phyloP scores from a whole-genome alignment of 768 basidiomycete genomes.

The Boletus vinaceobasis region DNA sequence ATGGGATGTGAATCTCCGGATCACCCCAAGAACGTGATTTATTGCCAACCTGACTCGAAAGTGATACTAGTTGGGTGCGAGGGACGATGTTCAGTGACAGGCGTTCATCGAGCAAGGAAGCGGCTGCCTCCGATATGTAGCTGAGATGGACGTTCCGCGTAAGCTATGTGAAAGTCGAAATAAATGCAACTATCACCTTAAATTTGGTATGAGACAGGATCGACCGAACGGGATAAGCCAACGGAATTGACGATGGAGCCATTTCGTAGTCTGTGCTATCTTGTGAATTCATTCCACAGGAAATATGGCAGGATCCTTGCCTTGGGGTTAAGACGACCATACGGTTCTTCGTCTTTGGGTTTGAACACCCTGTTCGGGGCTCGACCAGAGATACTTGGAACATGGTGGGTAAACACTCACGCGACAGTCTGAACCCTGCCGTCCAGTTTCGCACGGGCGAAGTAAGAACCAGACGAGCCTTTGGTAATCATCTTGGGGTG shows the following conservation, averaged over 20 bases:
- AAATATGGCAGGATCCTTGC: slow-evolving; percentile 30
- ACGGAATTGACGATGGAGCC: slow-evolving; percentile 83
- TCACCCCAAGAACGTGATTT: neutral
- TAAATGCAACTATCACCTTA: slow-evolving; percentile 49
- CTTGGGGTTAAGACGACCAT: slow-evolving; percentile 86
- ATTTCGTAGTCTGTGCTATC: slow-evolving; percentile 71
- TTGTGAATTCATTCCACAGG: neutral
- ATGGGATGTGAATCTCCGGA: neutral
- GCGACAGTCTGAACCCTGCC: slow-evolving; percentile 76
- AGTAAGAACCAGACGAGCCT: slow-evolving; percentile 89
- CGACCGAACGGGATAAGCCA: slow-evolving; percentile 92
- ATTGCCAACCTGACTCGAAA: slow-evolving; percentile 61
- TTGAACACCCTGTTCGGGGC: slow-evolving; percentile 69
- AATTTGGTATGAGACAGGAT: slow-evolving; percentile 83
- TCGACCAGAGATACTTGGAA: slow-evolving; percentile 2
- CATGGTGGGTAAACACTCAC: slow-evolving; percentile 40
- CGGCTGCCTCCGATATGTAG: slow-evolving; percentile 88
- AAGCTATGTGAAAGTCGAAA: neutral
- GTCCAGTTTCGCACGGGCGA: slow-evolving; percentile 80
- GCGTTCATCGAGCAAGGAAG: slow-evolving; percentile 75
- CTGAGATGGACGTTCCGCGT: slow-evolving; percentile 34
- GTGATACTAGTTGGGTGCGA: slow-evolving; percentile 75
- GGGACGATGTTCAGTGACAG: slow-evolving; percentile 80
- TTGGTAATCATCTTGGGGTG: slow-evolving; percentile 91
- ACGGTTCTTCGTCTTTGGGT: slow-evolving; percentile 89